Evolutionary conservation across 1,139 yeast genomes (phyloP), one percentile per base, ranked within the genome.

Genomic region (Suhomyces chickasaworum): DNA sequence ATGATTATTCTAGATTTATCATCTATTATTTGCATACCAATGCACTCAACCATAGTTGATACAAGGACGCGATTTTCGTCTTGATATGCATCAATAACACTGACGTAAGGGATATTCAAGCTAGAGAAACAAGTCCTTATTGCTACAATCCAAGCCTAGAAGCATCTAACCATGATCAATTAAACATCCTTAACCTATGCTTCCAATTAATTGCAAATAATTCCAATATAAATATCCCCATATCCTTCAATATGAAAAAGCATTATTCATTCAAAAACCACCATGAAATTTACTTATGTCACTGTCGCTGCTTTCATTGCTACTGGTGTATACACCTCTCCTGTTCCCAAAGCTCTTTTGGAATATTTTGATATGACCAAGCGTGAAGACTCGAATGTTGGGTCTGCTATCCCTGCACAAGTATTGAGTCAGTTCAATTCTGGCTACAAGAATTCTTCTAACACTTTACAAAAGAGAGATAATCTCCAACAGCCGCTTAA

Each of bases 231-330:
- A 29, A 29, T 13, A 29, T 29, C 32, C 10, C 9, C 3, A 13
- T 7, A 4, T 29, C 32, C 32, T 29, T 13, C 32, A 22, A 18
- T 12, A 47, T 47, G 50, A 44, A 41, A 25, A n/a, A n/a, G n/a
- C n/a, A n/a, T n/a, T n/a, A n/a, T n/a, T n/a, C n/a, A n/a, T n/a
- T n/a, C n/a, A n/a, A n/a, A n/a, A n/a, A n/a, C n/a, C n/a, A 22
- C 29, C 17, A 47, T 47, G 50, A 44, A 41, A 25, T 35, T 43
- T 29, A 34, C 35, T 30, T 16, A 39, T 22, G 15, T 32, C 29
- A 15, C 44, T 20, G 36, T 27, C 17, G 45, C 41, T 25, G n/a
- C 35, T 13, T 15, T 3, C 16, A 15, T 41, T 13, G 37, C 45
- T 25, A n/a, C 44, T 25, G 37, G 41, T 8, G 43, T 32, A 13